Evolutionary conservation across 164 flowering plant genomes (phyloP).

Genomic region (Protea cynaroides): DNA sequence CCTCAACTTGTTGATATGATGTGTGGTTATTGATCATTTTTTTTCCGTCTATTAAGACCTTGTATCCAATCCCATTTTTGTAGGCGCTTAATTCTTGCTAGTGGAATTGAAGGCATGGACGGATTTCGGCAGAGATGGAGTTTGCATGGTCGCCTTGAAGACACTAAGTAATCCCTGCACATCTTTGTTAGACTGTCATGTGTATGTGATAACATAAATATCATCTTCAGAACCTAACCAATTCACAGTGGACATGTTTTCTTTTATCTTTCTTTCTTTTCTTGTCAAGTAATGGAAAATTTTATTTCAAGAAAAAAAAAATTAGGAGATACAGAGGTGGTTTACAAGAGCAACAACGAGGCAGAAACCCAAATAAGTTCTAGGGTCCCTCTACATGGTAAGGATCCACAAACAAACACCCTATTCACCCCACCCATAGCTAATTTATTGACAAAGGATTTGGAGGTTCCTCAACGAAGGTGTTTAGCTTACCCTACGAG

Average conservation of each 20-base stretch:
- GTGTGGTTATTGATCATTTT: not conserved
- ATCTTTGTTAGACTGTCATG: not conserved
- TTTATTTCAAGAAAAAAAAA: no score
- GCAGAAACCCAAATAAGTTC: no score
- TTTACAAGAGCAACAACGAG: no score
- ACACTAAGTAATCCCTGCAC: slow-evolving; percentile 51
- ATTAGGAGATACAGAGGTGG: no score
- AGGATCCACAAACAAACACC: no score
- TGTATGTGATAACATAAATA: not conserved
- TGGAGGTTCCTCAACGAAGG: no score
- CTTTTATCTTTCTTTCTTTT: no score
- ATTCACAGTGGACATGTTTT: not conserved
- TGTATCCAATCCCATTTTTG: not conserved
- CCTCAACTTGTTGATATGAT: not conserved
- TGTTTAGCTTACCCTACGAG: no score
- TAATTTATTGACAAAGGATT: no score
- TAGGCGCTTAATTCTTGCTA: slow-evolving; percentile 89
- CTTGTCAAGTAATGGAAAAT: no score
- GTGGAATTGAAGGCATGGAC: slow-evolving; percentile 77
- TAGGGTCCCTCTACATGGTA: no score
- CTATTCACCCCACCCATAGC: no score
- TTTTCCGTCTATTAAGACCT: not conserved
- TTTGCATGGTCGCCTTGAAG: slow-evolving; percentile 83
- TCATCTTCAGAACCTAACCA: not conserved
- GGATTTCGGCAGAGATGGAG: slow-evolving; percentile 97